Conservation (phyloP, 768 basidiomycete genomes). For the Suillus luteus region DNA sequence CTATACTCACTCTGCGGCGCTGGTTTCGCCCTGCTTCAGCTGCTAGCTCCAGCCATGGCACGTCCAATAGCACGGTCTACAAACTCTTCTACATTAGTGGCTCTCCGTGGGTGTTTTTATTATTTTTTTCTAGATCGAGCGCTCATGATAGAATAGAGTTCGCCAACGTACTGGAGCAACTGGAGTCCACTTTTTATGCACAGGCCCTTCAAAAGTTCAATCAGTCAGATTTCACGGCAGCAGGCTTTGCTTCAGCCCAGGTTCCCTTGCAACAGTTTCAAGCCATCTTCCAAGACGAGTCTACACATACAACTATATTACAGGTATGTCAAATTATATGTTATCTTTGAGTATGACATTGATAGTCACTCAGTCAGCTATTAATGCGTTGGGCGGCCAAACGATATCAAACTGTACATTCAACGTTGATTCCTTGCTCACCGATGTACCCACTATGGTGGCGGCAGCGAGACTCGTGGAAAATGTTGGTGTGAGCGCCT, state of each 20-base stretch:
- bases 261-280: conserved; percentile 63
- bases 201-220: conserved; percentile 69
- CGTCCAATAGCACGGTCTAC: conserved; percentile 16
- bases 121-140: neutral
- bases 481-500: conserved; percentile 73
- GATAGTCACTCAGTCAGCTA: conserved; percentile 38
- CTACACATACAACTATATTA: conserved; percentile 56
- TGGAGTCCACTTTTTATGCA: conserved; percentile 70
- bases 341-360: neutral
- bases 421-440: conserved; percentile 63
- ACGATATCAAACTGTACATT: conserved; percentile 65
- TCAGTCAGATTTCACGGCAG: conserved; percentile 58
- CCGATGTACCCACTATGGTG: conserved; percentile 69
- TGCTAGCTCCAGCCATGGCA: conserved; percentile 10
- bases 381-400: conserved; percentile 54
- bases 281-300: conserved; percentile 62
- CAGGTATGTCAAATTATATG: conserved; percentile 38
- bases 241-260: conserved; percentile 60
- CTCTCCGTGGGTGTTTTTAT: conserved; percentile 52
- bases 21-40: conserved; percentile 4
- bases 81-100: conserved; percentile 37
- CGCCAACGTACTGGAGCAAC: conserved; percentile 71
- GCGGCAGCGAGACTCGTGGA: conserved; percentile 74
- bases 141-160: conserved; percentile 52
- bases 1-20: conserved; percentile 1